Evolutionary conservation across 345 rosid species (phyloP), one percentile per base, ranked within the genome.

Genomic region (Turritis glabra): DNA sequence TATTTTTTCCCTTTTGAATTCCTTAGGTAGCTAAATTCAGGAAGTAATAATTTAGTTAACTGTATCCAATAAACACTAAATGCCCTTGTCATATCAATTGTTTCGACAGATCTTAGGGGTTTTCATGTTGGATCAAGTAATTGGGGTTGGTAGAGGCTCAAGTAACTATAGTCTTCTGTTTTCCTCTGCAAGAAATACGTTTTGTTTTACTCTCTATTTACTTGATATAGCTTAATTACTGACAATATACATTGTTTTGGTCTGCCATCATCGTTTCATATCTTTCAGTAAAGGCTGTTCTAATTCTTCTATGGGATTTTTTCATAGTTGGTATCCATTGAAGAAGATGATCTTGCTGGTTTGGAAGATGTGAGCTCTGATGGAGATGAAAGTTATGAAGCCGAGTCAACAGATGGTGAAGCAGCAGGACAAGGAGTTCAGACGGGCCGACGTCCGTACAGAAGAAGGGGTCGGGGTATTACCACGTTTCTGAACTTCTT

Each of bases 301-400:
- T 61, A 58, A 71, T 77, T 68, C 72, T 53, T 83, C 50, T 22
- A 25, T 41, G 29, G 27, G 23, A 10, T 14, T 18, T 64, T 57
- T 35, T 43, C 41, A 55, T 82, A 96, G 99, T 86, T 96, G 96
- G 93, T 88, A 59, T 92, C 99, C 69, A 86, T 92, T 68, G 98
- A 96, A 78, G 99, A 96, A 8, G 99, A 96, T 79, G 98, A 96
- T 79, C 97, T 96, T 78, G 99, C 99, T 71, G 99, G 99, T 76
- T 64, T 92, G 80, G 97, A 96, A 88, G 99, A 90, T 83, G 89
- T 90, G 69, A 92, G 99, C 79, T 88, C 97, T 50, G 98, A 96
- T 69, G 94, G 89, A 4, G 98, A 96, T 83, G 98, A 92, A 81
- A 92, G 90, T 69, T 96, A 86, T 67, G 99, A 96, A 86, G 98